These are phyloP conservation scores for Crithidia sp. DNA, from an alignment of 208 protist species.

Conservation along the genomic window DNA sequence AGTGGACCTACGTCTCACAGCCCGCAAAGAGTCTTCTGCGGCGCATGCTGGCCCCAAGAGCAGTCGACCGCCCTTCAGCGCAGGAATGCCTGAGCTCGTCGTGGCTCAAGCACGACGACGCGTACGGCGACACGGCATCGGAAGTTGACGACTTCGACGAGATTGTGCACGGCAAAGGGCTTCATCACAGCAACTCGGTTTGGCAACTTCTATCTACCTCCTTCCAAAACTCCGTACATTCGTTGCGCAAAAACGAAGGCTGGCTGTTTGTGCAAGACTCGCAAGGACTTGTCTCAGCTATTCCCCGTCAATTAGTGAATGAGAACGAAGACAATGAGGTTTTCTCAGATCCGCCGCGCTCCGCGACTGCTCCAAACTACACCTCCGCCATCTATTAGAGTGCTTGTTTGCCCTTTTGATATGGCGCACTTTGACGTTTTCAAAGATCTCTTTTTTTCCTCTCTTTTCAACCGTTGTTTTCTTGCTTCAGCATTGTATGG, in stretches of 20 bases:
- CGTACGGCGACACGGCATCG: conserved; percentile 15
- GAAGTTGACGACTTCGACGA: conserved; percentile 21
- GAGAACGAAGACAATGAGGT: conserved; percentile 12
- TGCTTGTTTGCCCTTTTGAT: background rate
- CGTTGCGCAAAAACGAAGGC: conserved; percentile 46
- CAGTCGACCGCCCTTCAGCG: conserved; percentile 45
- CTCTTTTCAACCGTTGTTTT: background rate
- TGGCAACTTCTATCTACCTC: conserved; percentile 33
- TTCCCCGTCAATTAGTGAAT: conserved; percentile 32
- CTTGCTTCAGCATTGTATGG: too few relatives aligned
- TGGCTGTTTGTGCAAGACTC: conserved; percentile 50
- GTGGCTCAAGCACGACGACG: conserved; percentile 38
- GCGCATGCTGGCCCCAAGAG: conserved; percentile 44
- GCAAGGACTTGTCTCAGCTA: conserved; percentile 37
- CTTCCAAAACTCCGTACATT: conserved; percentile 39
- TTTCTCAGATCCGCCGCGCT: conserved; percentile 8
- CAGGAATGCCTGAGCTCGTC: conserved; percentile 52
- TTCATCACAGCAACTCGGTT: conserved; percentile 23
- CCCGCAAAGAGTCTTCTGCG: conserved; percentile 46
- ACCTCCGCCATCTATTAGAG: conserved; percentile 11
- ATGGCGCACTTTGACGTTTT: too few relatives aligned
- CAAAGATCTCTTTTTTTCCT: background rate
- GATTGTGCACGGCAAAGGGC: conserved; percentile 12
- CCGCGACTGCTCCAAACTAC: background rate
- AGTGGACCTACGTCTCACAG: conserved; percentile 58